A percentile compares a stretch with the other conserved stretches of the same genome.
Evolutionary conservation across 306 rosid genomes (phyloP).

Genomic region (Quillaja saponaria): DNA sequence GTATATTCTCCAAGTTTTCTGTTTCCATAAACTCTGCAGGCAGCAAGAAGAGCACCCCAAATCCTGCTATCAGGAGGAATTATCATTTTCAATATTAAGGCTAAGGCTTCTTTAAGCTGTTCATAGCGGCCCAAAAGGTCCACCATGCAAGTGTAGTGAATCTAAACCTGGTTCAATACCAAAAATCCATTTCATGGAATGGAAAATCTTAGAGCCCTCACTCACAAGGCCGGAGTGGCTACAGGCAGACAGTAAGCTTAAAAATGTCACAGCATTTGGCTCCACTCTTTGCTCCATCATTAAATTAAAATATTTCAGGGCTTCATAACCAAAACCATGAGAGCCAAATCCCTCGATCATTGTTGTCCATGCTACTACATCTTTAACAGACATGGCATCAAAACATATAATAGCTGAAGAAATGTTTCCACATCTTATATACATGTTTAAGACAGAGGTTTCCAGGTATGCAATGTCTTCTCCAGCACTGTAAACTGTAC

Average conservation of each 20-base stretch:
- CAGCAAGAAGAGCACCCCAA: constrained; percentile 65
- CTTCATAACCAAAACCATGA: constrained; percentile 51
- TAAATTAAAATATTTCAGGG: constrained; percentile 34
- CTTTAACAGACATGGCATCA: constrained; percentile 38
- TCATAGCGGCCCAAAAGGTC: constrained; percentile 58
- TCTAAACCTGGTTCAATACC: constrained; percentile 54
- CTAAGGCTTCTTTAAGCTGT: constrained; percentile 52
- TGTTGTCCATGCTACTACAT: constrained; percentile 58
- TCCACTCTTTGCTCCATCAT: constrained; percentile 42
- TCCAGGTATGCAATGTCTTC: constrained; percentile 30
- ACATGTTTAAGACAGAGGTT: constrained; percentile 60
- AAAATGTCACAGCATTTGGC: constrained; percentile 55
- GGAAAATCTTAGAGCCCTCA: constrained; percentile 49
- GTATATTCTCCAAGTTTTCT: constrained; percentile 47
- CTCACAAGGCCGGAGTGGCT: constrained; percentile 62
- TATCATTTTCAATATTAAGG: constrained; percentile 45
- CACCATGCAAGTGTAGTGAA: constrained; percentile 61
- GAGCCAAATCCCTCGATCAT: constrained; percentile 64
- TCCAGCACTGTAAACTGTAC: constrained; percentile 13
- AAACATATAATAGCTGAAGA: constrained; percentile 42
- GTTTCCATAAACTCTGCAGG: constrained; percentile 47
- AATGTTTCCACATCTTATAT: constrained; percentile 51
- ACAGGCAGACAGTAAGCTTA: constrained; percentile 61
- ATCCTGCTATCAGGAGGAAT: constrained; percentile 53
- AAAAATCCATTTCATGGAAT: constrained; percentile 51